phyloP scores from a whole-genome alignment of 257 asterid genomes.

The Solanum sejunctum region DNA sequence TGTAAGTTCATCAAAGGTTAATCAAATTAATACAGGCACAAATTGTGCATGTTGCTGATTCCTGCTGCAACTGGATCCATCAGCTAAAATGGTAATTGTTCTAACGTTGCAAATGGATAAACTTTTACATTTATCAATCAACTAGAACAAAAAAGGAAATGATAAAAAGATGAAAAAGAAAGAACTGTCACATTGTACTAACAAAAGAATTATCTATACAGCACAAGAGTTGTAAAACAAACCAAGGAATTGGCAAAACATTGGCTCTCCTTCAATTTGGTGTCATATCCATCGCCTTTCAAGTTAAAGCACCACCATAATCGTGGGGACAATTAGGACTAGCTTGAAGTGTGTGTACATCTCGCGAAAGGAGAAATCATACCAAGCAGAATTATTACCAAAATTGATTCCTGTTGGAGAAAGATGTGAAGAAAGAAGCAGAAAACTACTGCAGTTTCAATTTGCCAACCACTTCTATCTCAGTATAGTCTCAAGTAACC shows the following conservation, averaged over 20 bases:
- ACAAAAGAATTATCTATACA: neutral
- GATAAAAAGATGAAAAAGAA: neutral
- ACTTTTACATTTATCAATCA: neutral
- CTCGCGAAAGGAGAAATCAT: neutral
- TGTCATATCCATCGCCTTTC: neutral
- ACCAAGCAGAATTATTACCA: neutral
- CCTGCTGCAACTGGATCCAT: neutral
- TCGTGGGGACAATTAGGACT: neutral
- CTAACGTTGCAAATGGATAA: neutral
- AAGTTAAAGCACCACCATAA: neutral
- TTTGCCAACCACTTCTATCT: neutral
- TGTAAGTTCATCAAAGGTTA: no score
- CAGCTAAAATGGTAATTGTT: neutral
- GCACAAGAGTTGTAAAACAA: neutral
- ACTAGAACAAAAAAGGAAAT: neutral
- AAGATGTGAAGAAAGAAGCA: neutral
- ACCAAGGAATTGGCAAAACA: neutral
- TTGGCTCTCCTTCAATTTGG: neutral
- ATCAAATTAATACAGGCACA: neutral
- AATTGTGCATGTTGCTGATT: neutral
- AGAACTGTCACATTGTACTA: neutral
- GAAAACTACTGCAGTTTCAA: neutral
- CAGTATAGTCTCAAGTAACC: conserved; percentile 52
- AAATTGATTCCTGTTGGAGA: neutral
- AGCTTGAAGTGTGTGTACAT: neutral